Conservation (phyloP, 345 rosid genomes). For the Hibiscus tridactylites region DNA sequence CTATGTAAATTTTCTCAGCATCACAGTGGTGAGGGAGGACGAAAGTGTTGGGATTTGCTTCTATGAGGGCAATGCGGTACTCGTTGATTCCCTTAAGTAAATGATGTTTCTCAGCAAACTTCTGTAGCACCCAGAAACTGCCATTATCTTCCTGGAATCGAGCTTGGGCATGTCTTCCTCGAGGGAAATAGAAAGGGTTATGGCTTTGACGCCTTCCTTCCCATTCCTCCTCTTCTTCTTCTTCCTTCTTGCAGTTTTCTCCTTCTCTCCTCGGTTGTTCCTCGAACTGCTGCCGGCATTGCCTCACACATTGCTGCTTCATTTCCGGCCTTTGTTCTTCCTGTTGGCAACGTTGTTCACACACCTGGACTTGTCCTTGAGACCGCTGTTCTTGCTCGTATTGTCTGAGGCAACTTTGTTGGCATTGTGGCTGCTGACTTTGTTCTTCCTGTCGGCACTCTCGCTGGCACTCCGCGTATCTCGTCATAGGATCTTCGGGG, state of each 20-base stretch:
- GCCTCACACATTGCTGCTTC: background rate
- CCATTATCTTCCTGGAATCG: background rate
- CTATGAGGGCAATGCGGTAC: background rate
- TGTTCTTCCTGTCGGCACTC: background rate
- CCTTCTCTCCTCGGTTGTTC: background rate
- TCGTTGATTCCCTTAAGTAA: background rate
- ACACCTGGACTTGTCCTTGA: background rate
- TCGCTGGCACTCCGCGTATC: background rate
- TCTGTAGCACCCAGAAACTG: background rate
- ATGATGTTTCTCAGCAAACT: background rate
- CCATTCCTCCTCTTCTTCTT: background rate
- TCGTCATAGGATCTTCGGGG: background rate
- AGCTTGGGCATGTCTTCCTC: background rate
- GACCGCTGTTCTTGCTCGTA: background rate
- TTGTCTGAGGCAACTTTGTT: background rate
- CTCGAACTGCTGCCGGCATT: background rate
- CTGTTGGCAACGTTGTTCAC: background rate
- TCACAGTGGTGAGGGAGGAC: background rate
- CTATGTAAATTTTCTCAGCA: background rate
- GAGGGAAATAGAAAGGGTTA: background rate
- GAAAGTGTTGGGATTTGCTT: constrained; percentile 3
- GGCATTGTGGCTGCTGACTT: background rate
- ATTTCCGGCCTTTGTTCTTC: background rate
- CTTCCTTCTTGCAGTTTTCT: too few species aligned
- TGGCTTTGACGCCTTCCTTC: background rate